A percentile compares a stretch with the other conserved stretches of the same genome.
phyloP scores from a whole-genome alignment of 192 early-diverging fungal genomes.

The Pecoramyces ruminantium region DNA sequence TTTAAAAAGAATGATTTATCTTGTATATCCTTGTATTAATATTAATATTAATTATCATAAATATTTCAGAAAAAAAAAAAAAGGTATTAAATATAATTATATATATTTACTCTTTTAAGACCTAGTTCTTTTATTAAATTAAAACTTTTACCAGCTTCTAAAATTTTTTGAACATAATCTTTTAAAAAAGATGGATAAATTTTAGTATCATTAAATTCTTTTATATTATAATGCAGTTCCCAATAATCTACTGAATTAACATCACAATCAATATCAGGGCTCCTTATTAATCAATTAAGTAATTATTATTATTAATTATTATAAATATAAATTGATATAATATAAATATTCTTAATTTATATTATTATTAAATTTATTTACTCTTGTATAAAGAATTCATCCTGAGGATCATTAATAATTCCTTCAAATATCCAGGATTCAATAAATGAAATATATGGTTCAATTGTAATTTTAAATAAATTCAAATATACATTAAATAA shows the following conservation, averaged over 20 bases:
- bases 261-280: neutral
- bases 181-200: neutral
- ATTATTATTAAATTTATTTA: neutral
- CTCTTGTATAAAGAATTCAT: neutral
- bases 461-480: neutral
- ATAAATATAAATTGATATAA: too few species aligned
- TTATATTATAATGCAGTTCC: neutral
- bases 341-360: too few species aligned
- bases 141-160: neutral
- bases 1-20: neutral
- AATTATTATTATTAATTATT: too few species aligned
- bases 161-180: neutral
- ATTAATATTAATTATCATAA: too few species aligned
- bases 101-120: neutral
- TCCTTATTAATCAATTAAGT: neutral
- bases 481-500: neutral
- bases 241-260: neutral
- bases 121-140: neutral
- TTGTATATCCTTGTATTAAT: neutral
- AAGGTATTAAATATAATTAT: too few species aligned
- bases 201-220: neutral
- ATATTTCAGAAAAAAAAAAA: too few species aligned
- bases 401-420: neutral
- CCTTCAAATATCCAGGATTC: neutral
- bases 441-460: neutral